Conservation (phyloP, 2,329 filamentous ascomycete species). For the Cladosporium sp. region DNA sequence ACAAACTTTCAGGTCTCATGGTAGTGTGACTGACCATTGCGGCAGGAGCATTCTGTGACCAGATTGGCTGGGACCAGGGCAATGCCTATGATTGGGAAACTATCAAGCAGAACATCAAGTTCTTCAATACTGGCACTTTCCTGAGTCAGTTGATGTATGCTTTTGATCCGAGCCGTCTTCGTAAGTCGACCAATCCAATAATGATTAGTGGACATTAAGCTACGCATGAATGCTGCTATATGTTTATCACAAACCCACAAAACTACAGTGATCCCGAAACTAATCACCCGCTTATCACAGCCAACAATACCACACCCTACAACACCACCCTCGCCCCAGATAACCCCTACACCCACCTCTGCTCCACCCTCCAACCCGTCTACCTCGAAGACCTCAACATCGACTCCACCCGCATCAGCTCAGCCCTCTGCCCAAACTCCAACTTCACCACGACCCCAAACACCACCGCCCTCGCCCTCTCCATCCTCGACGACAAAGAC, state of each 20-base stretch:
- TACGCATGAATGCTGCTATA: no score
- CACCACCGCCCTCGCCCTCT: background rate
- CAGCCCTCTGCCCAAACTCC: conserved; percentile 19
- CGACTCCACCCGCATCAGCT: conserved; percentile 17
- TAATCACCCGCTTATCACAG: background rate
- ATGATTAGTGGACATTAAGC: no score
- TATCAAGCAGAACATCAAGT: background rate
- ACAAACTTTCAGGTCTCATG: background rate
- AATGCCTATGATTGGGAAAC: background rate
- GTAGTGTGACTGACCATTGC: background rate
- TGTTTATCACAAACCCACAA: background rate
- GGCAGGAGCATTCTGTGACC: conserved; percentile 7
- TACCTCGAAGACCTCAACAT: conserved; percentile 23
- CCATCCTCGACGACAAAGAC: conserved; percentile 13
- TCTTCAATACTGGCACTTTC: conserved; percentile 23
- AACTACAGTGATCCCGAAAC: background rate
- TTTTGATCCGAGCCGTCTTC: conserved; percentile 16
- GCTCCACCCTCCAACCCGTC: conserved; percentile 22
- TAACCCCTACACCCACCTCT: conserved; percentile 21
- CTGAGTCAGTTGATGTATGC: conserved; percentile 21
- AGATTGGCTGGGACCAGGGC: background rate
- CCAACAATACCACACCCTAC: conserved; percentile 3
- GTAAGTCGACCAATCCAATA: background rate
- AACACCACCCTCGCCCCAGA: conserved; percentile 11
- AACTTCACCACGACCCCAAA: background rate